phyloP scores from a whole-genome alignment of 768 basidiomycete genomes.

The Cystoderma amianthinum region DNA sequence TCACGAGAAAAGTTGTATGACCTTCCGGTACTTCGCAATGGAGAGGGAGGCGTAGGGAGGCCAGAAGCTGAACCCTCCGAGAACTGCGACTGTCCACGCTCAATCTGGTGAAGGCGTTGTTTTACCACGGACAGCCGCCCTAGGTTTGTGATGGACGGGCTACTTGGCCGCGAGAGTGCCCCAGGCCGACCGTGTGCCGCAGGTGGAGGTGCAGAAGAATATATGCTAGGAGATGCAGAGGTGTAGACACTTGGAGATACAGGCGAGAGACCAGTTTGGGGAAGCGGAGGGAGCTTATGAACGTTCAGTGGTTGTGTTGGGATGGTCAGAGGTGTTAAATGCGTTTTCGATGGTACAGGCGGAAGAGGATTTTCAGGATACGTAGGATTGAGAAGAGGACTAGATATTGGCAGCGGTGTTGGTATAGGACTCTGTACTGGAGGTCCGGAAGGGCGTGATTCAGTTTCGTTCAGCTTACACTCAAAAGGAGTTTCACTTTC shows the following conservation, averaged over 20 bases:
- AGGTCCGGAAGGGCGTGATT: too few relatives aligned
- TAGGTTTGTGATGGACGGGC: conserved; percentile 59
- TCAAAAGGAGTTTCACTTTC: too few relatives aligned
- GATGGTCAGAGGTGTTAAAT: not conserved
- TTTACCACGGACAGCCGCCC: conserved; percentile 58
- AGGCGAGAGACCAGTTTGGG: not conserved
- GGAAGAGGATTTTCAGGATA: too few relatives aligned
- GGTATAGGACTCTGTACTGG: too few relatives aligned
- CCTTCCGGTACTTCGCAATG: not conserved
- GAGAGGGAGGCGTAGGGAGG: conserved; percentile 5
- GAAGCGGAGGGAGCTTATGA: not conserved
- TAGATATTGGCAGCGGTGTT: too few relatives aligned
- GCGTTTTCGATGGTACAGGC: not conserved
- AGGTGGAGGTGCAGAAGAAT: conserved; percentile 10
- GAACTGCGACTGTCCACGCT: conserved; percentile 23
- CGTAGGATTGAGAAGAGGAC: too few relatives aligned
- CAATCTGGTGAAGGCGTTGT: conserved; percentile 58
- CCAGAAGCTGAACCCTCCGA: conserved; percentile 9
- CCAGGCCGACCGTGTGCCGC: too few relatives aligned
- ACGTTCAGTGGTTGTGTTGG: not conserved
- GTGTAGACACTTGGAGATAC: conserved; percentile 2
- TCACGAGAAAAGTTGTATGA: not conserved
- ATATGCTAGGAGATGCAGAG: conserved; percentile 15
- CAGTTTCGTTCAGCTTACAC: too few relatives aligned
- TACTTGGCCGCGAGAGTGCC: conserved; percentile 19